A percentile compares a stretch with the other conserved stretches of the same genome.
Conservation (phyloP, 192 early-diverging fungal species). For the Powellomyces hirtus region DNA sequence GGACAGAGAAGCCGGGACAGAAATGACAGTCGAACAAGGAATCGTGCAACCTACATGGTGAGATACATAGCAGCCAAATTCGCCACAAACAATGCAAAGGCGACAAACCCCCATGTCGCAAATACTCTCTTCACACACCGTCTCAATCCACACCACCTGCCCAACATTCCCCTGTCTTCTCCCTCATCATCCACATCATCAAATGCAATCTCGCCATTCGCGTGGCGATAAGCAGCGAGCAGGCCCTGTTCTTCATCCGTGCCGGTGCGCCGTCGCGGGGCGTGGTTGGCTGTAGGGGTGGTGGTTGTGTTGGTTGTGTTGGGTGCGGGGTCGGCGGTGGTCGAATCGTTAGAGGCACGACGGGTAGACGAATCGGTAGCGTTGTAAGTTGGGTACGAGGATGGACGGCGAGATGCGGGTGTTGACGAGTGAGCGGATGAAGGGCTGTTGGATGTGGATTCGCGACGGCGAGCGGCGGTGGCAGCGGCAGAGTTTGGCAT, state of each 20-base stretch:
- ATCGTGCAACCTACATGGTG: neutral
- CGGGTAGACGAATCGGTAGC: neutral
- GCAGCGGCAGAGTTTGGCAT: neutral
- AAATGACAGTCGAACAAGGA: neutral
- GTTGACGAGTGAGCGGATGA: no score
- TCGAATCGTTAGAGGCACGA: neutral
- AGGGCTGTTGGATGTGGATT: neutral
- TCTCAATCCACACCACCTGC: neutral
- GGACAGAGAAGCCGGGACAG: neutral
- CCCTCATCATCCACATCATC: neutral
- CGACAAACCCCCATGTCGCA: constrained; percentile 12
- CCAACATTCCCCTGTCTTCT: neutral
- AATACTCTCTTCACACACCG: neutral
- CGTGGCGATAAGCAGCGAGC: neutral
- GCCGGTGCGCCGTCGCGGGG: neutral
- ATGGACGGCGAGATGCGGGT: neutral
- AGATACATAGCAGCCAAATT: constrained; percentile 10
- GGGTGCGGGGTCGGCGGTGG: neutral
- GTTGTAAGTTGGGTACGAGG: neutral
- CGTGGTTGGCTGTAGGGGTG: neutral
- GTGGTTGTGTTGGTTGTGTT: neutral
- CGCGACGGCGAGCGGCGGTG: neutral
- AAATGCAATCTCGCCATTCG: neutral
- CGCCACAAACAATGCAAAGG: constrained; percentile 6
- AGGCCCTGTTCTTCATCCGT: constrained; percentile 6